Base-by-base conservation (phyloP, 768 basidiomycete species). In the Ramaria sp. region DNA sequence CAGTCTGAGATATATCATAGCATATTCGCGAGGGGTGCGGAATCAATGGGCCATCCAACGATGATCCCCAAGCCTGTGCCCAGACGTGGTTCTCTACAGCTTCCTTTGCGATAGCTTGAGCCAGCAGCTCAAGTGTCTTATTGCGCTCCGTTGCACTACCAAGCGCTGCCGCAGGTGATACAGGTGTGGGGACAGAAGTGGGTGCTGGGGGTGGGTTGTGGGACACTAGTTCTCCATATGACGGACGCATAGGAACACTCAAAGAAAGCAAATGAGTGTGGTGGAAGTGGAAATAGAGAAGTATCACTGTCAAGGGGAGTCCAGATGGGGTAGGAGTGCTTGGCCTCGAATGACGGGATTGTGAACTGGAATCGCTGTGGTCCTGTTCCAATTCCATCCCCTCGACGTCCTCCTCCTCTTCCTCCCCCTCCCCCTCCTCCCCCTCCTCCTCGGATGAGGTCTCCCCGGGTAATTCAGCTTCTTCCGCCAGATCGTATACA, bases 131-230 rank as follows among this genome's bases (percentile, higher is more conserved):
- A 22, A 90, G 68, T 1, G 78, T 78, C 62, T 79, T 82, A 3
- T 78, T 76, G 57, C 79, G 80, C 63, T 86, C 86, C 3, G 78
- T 77, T 1, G 79, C 70, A 0, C 78, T 74, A 3, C 83, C 83
- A 30, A 86, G 68, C 0, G 73, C 71, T 1, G 85, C 83, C 3
- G 85, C 87, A 18, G 89, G 89, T 0, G 88, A 91, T 2, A 91
- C 86, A 1, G 89, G 89, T 0, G 89, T 92, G 0, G 87, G 88
- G 0, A 83, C 88, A n/a, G 77, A 76, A 2, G 71, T 70, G 3
- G 68, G 69, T 3, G 61, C 68, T 30, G 73, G 63, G 13, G 71
- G 65, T 15, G 70, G 63, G 3, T 73, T 69, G 58, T 70, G 69
- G 44, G 75, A 72, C 12, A 72, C 71, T 2, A 76, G 71, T 24